Evolutionary conservation across 2,329 filamentous ascomycete genomes (phyloP), one percentile per base, ranked within the genome.

Genomic region (Hypomyces perniciosus): DNA sequence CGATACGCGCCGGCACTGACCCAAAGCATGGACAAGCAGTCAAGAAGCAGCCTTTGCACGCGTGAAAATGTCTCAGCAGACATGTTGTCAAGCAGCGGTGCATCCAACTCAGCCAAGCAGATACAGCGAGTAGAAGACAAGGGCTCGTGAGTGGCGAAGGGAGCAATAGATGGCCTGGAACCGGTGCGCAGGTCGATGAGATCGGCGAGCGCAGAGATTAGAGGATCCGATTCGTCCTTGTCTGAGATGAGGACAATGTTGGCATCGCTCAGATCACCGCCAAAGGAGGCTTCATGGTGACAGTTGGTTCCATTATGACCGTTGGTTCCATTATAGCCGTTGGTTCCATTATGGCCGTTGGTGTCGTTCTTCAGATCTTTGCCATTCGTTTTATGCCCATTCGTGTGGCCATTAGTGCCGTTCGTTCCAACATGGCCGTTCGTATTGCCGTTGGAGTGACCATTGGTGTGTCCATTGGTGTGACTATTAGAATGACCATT

Each of bases 81-180:
- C 27, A 77, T 63, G 7, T 62, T 65, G 1, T 72, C 65, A 2
- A 78, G 66, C 8, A 77, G 58, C 0, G 73, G 69, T 28, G 62
- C 61, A 44, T 77, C 67, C 6, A 78, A 64, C 55, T 78, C 75
- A 4, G 65, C 62, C 8, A 78, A 56, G 53, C 72, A 68, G 42
- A 78, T 68, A 53, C 68, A 69, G 4, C 54, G 55, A 7, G 53
- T 54, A 2, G 49, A 44, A 29, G 56, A 28, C 4, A 59, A 50
- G 7, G 57, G 43, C 29, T 48, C 51, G 42, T 54, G 51, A 10
- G 39, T 54, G 1, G 51, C 39, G 8, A 65, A 57, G 6, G 61
- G 43, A n/a, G 50, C 51, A 5, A 64, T 31, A 0, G 28, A 33
- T 1, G 61, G 59, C 30, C 52, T 54, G 1, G 50, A 47, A 8